Evolutionary conservation across 148 eudicot species (phyloP).

Genomic region (Rhododendron vialii): DNA sequence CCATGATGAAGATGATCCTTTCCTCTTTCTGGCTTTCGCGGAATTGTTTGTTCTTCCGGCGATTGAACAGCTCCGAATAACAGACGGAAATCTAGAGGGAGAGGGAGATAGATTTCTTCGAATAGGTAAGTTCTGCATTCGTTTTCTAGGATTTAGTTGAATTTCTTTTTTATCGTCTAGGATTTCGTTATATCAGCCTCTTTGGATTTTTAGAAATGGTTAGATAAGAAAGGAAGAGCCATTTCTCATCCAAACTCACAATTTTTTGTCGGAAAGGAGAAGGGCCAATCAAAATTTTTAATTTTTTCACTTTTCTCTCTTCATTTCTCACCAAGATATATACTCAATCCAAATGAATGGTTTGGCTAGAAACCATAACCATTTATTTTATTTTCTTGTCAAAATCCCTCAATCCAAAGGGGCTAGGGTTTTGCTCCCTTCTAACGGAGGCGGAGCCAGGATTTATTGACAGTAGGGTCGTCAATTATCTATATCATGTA

Average conservation of each 20-base stretch:
- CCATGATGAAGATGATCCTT: too few relatives aligned
- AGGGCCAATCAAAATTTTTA: neutral
- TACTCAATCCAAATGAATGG: neutral
- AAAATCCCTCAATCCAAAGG: neutral
- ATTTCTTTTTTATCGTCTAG: neutral
- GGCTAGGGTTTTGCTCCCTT: neutral
- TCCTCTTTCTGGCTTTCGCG: too few relatives aligned
- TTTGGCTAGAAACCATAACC: neutral
- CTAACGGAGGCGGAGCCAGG: too few relatives aligned
- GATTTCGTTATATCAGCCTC: neutral
- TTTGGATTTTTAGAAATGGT: neutral
- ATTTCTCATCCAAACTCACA: neutral
- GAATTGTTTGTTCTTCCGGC: too few relatives aligned
- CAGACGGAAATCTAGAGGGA: neutral
- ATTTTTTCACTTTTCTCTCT: neutral
- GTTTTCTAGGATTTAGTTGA: neutral
- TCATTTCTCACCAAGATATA: neutral
- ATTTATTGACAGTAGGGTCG: too few relatives aligned
- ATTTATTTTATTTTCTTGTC: too few relatives aligned
- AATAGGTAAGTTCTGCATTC: neutral
- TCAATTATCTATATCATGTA: too few relatives aligned
- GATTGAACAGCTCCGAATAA: neutral
- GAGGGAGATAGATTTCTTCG: neutral
- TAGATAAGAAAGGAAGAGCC: neutral
- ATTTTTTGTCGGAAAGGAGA: neutral